Base-by-base conservation (phyloP, 257 asterid genomes). In the Solanum megistacrolobum region DNA sequence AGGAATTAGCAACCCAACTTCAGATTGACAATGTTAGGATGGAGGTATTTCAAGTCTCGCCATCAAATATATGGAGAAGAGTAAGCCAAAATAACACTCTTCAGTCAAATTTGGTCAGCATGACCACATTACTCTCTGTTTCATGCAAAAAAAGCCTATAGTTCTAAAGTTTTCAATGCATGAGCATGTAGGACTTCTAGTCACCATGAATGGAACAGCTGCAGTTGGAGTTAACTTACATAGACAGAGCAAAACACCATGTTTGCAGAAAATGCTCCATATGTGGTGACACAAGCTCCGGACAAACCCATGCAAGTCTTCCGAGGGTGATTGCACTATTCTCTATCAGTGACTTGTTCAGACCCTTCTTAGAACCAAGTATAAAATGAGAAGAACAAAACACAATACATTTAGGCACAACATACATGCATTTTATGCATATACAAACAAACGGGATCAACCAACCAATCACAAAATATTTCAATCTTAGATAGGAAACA, bases 221-320 rank as follows among this genome's bases (percentile, higher is more conserved):
- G 48, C 83, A 71, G 31, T 41, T 46, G 21, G 35, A 79, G 79
- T 60, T 32, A 58, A 90, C 99, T 94, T 93, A 96, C 99, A 92
- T 92, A 88, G 98, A 94, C 92, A 96, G 91, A 90, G 99, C 98
- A 86, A 93, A 87, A 88, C 98, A 96, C 99, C 99, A 96, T 23
- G 95, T 83, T 91, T 94, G 98, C 99, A 96, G 92, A 92, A 96
- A 96, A 94, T 96, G 99, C 92, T 94, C 99, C 99, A 96, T 92
- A 90, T 94, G 98, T 14, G 98, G 99, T 68, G 99, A 91, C 83
- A 96, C 99, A 73, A 95, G 94, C 92, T 96, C 98, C 9, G 99
- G 98, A 86, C 98, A 95, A 81, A 93, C 98, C 98, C 96, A 95
- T 27, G 98, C 99, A 87, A 96, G 95, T 86, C 99, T 92, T 86